These are phyloP conservation scores for Euphrasia arctica DNA, from an alignment of 305 asterid genomes.

Conservation along the genomic window DNA sequence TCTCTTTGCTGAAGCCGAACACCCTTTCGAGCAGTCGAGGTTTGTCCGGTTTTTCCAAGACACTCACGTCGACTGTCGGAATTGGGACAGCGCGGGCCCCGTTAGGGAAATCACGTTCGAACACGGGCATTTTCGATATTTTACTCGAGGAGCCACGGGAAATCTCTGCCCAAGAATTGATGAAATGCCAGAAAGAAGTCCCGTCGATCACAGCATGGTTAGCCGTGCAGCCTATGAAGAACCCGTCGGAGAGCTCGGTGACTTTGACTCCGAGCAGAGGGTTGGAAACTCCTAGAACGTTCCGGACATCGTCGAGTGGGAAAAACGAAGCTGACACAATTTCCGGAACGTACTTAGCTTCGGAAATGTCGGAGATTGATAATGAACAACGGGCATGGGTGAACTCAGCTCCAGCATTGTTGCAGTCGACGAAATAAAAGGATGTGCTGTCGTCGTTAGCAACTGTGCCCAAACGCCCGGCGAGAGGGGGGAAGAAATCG, in stretches of 20 bases:
- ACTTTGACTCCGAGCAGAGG: constrained; percentile 44
- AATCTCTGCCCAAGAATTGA: constrained; percentile 51
- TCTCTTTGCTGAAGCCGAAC: constrained; percentile 32
- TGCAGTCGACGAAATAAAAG: constrained; percentile 35
- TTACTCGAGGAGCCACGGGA: constrained; percentile 26
- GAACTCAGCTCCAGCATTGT: constrained; percentile 37
- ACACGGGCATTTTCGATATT: constrained; percentile 22
- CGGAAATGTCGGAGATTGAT: constrained; percentile 31
- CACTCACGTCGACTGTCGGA: constrained; percentile 2
- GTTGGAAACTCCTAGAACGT: constrained; percentile 19
- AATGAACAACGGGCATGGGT: constrained; percentile 24
- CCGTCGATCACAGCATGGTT: constrained; percentile 42
- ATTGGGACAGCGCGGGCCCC: constrained; percentile 6
- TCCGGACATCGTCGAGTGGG: constrained; percentile 20
- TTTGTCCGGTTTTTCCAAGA: not conserved
- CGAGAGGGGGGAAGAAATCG: constrained; percentile 37
- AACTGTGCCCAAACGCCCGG: constrained; percentile 32
- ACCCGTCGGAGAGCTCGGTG: constrained; percentile 46
- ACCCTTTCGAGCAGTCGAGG: constrained; percentile 30
- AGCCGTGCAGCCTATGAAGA: constrained; percentile 39
- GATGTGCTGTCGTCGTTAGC: constrained; percentile 7
- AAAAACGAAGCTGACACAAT: constrained; percentile 32
- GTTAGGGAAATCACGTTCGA: constrained; percentile 24
- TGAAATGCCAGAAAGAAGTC: constrained; percentile 52
- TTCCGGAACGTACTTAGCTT: constrained; percentile 30